Evolutionary conservation across 345 rosid genomes (phyloP).

Genomic region (Melastoma malabathricum): DNA sequence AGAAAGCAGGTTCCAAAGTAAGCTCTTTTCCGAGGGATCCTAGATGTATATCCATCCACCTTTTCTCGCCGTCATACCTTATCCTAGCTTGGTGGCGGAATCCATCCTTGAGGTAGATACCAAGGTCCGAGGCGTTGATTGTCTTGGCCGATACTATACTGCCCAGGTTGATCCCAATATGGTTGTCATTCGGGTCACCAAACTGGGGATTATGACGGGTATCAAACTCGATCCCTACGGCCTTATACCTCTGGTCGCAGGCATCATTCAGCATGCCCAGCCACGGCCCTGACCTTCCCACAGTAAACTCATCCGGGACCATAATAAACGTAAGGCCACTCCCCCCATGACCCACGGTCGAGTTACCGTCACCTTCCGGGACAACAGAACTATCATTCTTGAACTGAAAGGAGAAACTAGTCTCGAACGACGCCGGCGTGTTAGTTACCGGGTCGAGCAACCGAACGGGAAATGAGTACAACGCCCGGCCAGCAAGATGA

Average conservation of each 20-base stretch:
- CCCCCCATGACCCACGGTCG: conserved; percentile 15
- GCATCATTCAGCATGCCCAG: conserved; percentile 47
- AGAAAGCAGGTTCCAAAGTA: conserved; percentile 18
- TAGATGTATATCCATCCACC: conserved; percentile 28
- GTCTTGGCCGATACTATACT: conserved; percentile 23
- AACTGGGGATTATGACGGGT: conserved; percentile 27
- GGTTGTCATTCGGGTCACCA: conserved; percentile 41
- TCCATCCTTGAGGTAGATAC: conserved; percentile 27
- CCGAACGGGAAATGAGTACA: conserved; percentile 29
- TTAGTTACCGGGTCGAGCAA: conserved; percentile 21
- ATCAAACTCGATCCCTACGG: conserved; percentile 33
- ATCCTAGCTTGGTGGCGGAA: conserved; percentile 31
- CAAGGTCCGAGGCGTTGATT: conserved; percentile 25
- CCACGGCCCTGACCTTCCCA: conserved; percentile 46
- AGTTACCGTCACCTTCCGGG: background rate
- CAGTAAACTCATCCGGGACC: conserved; percentile 40
- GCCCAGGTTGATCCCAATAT: conserved; percentile 39
- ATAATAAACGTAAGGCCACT: conserved; percentile 37
- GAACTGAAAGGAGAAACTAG: conserved; percentile 32
- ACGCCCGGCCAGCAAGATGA: conserved; percentile 34
- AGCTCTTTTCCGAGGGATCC: conserved; percentile 14
- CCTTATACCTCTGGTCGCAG: conserved; percentile 33
- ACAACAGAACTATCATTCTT: conserved; percentile 11
- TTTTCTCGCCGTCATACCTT: conserved; percentile 19
- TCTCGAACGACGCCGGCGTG: conserved; percentile 26